phyloP scores from a whole-genome alignment of 1,284 basidiomycete species.

The Mycosarcoma maydis region DNA sequence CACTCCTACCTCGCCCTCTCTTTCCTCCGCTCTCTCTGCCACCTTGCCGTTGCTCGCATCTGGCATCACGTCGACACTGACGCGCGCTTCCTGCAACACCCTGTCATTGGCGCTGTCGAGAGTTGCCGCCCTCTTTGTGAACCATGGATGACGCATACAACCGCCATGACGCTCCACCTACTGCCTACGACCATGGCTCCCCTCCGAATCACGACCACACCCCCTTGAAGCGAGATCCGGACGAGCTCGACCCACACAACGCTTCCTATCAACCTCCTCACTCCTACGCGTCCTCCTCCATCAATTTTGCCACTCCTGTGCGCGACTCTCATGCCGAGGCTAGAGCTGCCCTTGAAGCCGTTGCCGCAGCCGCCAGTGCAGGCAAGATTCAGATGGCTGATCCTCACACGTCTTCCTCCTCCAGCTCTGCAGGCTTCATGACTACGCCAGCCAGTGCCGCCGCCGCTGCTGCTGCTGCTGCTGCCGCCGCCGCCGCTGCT shows the following conservation, averaged over 20 bases:
- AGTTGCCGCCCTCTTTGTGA: no score
- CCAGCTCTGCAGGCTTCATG: slow-evolving; percentile 25
- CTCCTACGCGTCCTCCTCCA: slow-evolving; percentile 25
- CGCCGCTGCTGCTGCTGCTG: slow-evolving; percentile 36
- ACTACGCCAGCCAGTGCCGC: slow-evolving; percentile 34
- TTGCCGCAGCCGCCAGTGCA: slow-evolving; percentile 37
- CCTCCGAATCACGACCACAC: slow-evolving; percentile 9
- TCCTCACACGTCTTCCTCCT: slow-evolving; percentile 24
- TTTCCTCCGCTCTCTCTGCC: no score
- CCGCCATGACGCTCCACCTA: slow-evolving; percentile 21
- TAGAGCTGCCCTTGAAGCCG: slow-evolving; percentile 45
- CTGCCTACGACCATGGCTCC: slow-evolving; percentile 24
- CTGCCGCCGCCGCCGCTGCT: slow-evolving; percentile 4
- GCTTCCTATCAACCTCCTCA: slow-evolving; percentile 23
- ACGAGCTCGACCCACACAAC: slow-evolving; percentile 28
- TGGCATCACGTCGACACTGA: not conserved
- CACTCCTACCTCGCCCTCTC: no score
- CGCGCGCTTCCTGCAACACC: not conserved
- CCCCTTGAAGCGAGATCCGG: slow-evolving; percentile 18
- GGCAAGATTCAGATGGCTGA: slow-evolving; percentile 48
- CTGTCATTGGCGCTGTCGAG: no score
- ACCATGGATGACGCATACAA: slow-evolving; percentile 18
- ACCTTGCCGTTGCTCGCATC: not conserved
- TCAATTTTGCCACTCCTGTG: slow-evolving; percentile 31
- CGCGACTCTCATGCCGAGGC: slow-evolving; percentile 48